Base-by-base conservation (phyloP, 75 land plant species). In the Cryptomeria japonica region DNA sequence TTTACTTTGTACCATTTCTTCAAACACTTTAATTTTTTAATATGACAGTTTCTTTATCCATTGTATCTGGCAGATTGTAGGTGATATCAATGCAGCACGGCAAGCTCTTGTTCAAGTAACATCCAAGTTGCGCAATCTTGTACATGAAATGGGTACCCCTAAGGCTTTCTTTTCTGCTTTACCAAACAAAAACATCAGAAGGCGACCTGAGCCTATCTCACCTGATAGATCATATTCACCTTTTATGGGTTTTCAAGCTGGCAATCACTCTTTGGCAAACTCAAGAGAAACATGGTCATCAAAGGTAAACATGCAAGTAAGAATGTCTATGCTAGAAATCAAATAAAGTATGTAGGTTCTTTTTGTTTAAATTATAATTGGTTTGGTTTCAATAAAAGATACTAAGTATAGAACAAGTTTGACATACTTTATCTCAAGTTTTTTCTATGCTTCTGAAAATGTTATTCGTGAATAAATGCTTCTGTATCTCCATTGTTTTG, bases 31-130 rank as follows among this genome's bases (percentile, higher is more conserved):
- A 82, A 49, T 28, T n/a, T 82, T 46, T 46, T 1, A 9, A 15
- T n/a, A 46, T 82, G 44, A 39, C 31, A 3, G 41, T 31, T 86
- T 56, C 41, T 56, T 36, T 31, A 18, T 32, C 6, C 37, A 12
- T 31, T 28, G 18, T 16, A 84, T 85, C 44, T 88, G 64, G 44
- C 91, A 97, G 98, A 95, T 97, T 88, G 89, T 92, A 64, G 98
- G 98, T 36, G 97, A 96, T 53, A 97, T 97, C 83, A 92, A 92
- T 76, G 93, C 94, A 51, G 95, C 98, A 47, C 91, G 97, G 68
- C 92, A 94, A 78, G 98, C 98, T 83, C 86, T 97, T 70, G 83
- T 97, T 73, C 93, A 94, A 90, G 89, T 97, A 68, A 96, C 98
- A 16, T 88, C 92, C 85, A 93, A 92, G 86, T 84, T 96, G 31